phyloP scores from a whole-genome alignment of 352 stramenopile genomes.

The Globisporangium carolinianum region DNA sequence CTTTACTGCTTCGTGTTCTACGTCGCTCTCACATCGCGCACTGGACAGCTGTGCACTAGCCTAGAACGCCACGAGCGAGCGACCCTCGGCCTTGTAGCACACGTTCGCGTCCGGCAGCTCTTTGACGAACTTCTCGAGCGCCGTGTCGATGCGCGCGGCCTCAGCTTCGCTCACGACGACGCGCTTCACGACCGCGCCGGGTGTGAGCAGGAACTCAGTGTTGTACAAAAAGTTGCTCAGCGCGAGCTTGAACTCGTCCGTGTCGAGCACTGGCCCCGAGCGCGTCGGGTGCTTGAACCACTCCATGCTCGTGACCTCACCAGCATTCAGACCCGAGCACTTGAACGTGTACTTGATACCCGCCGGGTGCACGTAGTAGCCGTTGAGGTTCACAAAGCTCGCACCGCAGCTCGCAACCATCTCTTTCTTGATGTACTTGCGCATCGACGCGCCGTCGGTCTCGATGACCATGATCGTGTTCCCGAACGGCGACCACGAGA shows the following conservation, averaged over 20 bases:
- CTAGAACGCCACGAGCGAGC: no score
- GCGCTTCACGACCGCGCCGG: conserved; percentile 4
- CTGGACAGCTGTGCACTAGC: no score
- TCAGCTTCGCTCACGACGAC: conserved; percentile 59
- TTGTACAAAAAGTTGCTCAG: no score
- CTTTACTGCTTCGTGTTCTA: no score
- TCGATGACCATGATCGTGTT: no score
- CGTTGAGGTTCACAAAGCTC: conserved; percentile 23
- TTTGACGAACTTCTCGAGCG: no score
- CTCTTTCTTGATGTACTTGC: conserved; percentile 31
- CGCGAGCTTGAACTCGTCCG: no score
- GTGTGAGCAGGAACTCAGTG: conserved; percentile 17
- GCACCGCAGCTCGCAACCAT: conserved; percentile 23
- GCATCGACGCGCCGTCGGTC: conserved; percentile 26
- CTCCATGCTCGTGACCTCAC: conserved; percentile 26
- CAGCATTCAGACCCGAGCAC: conserved; percentile 18
- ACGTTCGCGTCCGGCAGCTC: no score
- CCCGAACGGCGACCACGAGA: no score
- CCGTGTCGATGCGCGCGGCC: conserved; percentile 23
- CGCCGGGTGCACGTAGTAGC: conserved; percentile 28
- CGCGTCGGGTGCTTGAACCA: conserved; percentile 23
- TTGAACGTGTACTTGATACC: conserved; percentile 38
- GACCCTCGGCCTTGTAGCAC: no score
- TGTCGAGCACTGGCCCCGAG: conserved; percentile 7
- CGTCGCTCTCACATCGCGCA: no score